Percentiles rank a stretch among this genome's conserved stretches.
These are phyloP conservation scores for Ascoidea tarda DNA, from an alignment of 805 yeast species.

Conservation along the genomic window DNA sequence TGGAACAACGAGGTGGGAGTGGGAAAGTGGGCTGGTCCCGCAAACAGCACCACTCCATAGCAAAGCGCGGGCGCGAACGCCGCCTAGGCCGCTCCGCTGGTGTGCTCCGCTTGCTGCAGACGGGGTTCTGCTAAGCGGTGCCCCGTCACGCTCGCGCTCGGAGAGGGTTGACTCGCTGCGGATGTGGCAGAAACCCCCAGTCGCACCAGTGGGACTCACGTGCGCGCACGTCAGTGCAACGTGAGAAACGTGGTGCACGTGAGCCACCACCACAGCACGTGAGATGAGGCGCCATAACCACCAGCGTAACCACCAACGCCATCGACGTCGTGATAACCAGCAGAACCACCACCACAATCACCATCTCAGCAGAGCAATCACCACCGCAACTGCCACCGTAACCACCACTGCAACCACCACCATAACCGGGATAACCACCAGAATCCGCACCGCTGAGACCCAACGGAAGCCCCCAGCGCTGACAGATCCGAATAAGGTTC, in stretches of 20 bases:
- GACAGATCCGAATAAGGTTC: too few relatives aligned
- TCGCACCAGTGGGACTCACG: too few relatives aligned
- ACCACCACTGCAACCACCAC: not conserved
- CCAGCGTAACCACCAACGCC: not conserved
- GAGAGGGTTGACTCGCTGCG: too few relatives aligned
- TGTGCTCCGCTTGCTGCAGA: too few relatives aligned
- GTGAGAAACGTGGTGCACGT: not conserved
- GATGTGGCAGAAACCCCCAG: too few relatives aligned
- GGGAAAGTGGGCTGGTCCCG: not conserved
- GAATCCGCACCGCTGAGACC: not conserved
- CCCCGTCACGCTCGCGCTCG: too few relatives aligned
- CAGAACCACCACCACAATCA: not conserved
- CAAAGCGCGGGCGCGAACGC: not conserved
- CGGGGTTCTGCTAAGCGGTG: too few relatives aligned
- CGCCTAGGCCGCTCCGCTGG: too few relatives aligned
- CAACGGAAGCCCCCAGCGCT: not conserved
- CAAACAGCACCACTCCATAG: not conserved
- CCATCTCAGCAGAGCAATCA: not conserved
- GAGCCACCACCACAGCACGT: not conserved
- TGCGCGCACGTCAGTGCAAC: not conserved
- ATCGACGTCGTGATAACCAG: not conserved
- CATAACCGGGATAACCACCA: not conserved
- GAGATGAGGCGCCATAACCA: not conserved
- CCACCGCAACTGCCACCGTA: not conserved
- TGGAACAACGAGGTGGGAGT: not conserved